Conservation (phyloP, 2,329 filamentous ascomycete genomes). For the Clathrospora elynae region DNA sequence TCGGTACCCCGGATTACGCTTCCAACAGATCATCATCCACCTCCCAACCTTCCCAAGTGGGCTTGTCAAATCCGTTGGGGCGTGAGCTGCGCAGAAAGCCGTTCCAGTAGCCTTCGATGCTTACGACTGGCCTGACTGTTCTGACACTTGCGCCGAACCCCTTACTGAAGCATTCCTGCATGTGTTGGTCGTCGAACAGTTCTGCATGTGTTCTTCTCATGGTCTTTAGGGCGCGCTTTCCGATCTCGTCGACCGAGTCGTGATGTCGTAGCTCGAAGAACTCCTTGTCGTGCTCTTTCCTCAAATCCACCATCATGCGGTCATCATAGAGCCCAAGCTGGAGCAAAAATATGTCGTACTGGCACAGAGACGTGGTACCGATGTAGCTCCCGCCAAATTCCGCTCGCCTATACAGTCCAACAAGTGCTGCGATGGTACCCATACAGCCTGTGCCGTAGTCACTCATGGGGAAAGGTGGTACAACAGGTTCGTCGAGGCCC, state of each 20-base stretch:
- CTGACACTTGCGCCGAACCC: constrained; percentile 54
- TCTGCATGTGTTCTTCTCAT: constrained; percentile 61
- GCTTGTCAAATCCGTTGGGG: constrained; percentile 59
- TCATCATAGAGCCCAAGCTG: constrained; percentile 63
- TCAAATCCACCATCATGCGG: constrained; percentile 59
- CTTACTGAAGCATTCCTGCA: constrained; percentile 57
- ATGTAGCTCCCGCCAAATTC: constrained; percentile 69
- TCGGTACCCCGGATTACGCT: constrained; percentile 16
- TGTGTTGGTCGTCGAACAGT: constrained; percentile 57
- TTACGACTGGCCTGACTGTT: constrained; percentile 54
- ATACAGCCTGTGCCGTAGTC: constrained; percentile 74
- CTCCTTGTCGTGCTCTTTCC: constrained; percentile 55
- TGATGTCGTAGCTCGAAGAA: constrained; percentile 65
- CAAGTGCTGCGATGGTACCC: constrained; percentile 69
- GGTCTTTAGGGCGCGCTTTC: constrained; percentile 61
- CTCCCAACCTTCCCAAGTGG: constrained; percentile 56
- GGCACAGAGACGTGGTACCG: constrained; percentile 66
- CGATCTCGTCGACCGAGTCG: constrained; percentile 69
- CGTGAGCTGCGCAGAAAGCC: constrained; percentile 55
- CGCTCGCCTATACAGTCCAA: constrained; percentile 66
- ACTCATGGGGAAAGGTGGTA: constrained; percentile 65
- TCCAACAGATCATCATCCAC: constrained; percentile 48
- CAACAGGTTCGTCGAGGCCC: constrained; percentile 66
- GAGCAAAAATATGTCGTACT: constrained; percentile 71
- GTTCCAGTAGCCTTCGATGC: constrained; percentile 56